Base-by-base conservation (phyloP, 371 early-diverging fungal species). In the Blastocladiella emersonii region DNA sequence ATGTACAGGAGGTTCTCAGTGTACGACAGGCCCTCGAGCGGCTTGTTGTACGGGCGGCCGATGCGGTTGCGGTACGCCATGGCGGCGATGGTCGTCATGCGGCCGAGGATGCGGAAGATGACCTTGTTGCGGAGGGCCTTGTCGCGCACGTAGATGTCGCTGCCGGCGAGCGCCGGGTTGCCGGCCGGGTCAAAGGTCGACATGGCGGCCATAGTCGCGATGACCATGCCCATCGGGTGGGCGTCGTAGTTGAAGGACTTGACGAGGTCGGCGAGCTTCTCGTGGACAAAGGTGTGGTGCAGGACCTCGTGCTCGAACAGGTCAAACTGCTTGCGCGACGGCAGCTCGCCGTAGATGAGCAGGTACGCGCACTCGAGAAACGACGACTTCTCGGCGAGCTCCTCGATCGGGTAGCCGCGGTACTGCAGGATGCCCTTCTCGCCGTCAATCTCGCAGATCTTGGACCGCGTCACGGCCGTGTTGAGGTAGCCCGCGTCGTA, bases 131-230 rank as follows among this genome's bases (percentile, higher is more conserved):
- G 63, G 36, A 70, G 66, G 25, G 61, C 62, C 45, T 32, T 69
- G 57, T 65, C 68, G 35, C 67, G 68, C 49, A 65, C 74, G 73
- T 74, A 84, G 39, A 84, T 53, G 61, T 78, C 71, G 53, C 67
- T 67, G 34, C 65, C 67, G 23, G 48, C 49, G 25, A 84, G 68
- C 3, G 82, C 76, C 3, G 84, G 82, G 66, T 82, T 82, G 19
- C 81, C 81, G 64, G 84, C 81, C 25, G 85, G 84, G 61, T 82
- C 77, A 64, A 83, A 81, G 32, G 83, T 83, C 23, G 78, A 78
- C 74, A 83, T 71, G 27, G 84, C 77, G 30, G 81, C 72, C 41
- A 82, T 51, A 30, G 76, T 68, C 32, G 70, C 72, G 60, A 76
- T 71, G 37, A 78, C 74, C 78, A 79, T 76, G 55, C 81, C 78